Evolutionary conservation across 1,284 basidiomycete genomes (phyloP).

Genomic region (Ganoderma sp.): DNA sequence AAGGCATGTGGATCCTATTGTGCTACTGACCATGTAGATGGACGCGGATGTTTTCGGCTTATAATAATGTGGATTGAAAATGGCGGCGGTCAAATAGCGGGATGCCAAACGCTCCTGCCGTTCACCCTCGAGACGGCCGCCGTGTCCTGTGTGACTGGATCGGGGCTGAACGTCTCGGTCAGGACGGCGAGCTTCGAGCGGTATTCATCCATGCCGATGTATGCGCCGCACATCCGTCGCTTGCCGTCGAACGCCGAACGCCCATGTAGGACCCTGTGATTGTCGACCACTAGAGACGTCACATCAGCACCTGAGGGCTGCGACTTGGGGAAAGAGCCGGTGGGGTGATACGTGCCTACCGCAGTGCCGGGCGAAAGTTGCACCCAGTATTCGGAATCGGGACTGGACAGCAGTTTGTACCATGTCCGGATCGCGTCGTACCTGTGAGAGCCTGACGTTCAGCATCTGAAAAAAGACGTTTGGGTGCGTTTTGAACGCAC

Average conservation of each 20-base stretch:
- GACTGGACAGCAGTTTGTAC: slow-evolving; percentile 77
- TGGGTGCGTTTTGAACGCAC: slow-evolving; percentile 46
- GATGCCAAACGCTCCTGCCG: slow-evolving; percentile 46
- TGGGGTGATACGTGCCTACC: slow-evolving; percentile 72
- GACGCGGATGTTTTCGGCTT: too few relatives aligned
- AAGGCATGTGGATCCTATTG: too few relatives aligned
- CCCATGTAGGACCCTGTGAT: slow-evolving; percentile 94
- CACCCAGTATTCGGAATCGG: slow-evolving; percentile 91
- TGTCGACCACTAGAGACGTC: slow-evolving; percentile 76
- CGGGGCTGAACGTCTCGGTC: slow-evolving; percentile 56
- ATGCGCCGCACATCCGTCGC: slow-evolving; percentile 94
- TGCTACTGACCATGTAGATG: too few relatives aligned
- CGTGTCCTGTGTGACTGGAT: slow-evolving; percentile 34
- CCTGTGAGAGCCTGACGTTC: slow-evolving; percentile 46
- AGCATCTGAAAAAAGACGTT: background rate
- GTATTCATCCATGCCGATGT: slow-evolving; percentile 92
- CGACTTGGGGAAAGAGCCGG: background rate
- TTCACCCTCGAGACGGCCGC: slow-evolving; percentile 29
- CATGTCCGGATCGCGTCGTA: slow-evolving; percentile 85
- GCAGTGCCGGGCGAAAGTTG: slow-evolving; percentile 87
- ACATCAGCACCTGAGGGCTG: slow-evolving; percentile 3
- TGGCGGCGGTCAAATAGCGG: slow-evolving; percentile 35
- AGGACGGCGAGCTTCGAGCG: slow-evolving; percentile 78
- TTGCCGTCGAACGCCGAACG: slow-evolving; percentile 88
- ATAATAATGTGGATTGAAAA: too few relatives aligned